A percentile compares a stretch with the other conserved stretches of the same genome.
Evolutionary conservation across 1,284 basidiomycete genomes (phyloP).

Genomic region (Melampsora larici-populina): DNA sequence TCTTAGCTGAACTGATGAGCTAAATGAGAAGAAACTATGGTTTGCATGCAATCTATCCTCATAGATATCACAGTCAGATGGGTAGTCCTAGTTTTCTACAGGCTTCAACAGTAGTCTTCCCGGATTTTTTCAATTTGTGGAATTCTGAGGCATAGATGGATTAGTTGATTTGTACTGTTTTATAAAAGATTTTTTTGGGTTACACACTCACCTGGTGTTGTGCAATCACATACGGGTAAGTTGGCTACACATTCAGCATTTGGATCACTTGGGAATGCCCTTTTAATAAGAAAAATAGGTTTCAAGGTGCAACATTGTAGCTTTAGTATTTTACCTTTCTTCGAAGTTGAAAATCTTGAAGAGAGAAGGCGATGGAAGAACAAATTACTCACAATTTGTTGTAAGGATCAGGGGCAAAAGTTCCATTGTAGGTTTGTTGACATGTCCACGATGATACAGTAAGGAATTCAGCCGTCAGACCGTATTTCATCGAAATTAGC

Average conservation of each 20-base stretch:
- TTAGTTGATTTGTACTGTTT: background rate
- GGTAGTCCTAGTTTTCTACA: background rate
- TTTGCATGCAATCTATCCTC: too few species aligned
- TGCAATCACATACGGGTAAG: slow-evolving; percentile 8
- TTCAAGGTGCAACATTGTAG: too few species aligned
- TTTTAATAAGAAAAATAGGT: background rate
- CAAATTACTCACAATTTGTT: background rate
- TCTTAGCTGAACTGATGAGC: too few species aligned
- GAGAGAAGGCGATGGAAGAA: background rate
- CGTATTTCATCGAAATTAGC: background rate
- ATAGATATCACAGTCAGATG: background rate
- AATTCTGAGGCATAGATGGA: background rate
- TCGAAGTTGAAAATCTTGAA: background rate
- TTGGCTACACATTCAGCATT: background rate
- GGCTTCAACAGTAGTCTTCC: background rate
- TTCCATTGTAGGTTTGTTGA: slow-evolving; percentile 2
- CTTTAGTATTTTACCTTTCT: background rate
- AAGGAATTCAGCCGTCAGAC: slow-evolving; percentile 6
- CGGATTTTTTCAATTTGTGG: background rate
- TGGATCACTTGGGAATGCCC: background rate
- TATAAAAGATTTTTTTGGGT: background rate
- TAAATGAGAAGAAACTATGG: too few species aligned
- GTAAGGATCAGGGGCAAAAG: background rate
- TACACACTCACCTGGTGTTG: background rate
- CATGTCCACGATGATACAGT: background rate